Conservation (phyloP, 768 basidiomycete genomes). For the Leucogyrophana mollusca region DNA sequence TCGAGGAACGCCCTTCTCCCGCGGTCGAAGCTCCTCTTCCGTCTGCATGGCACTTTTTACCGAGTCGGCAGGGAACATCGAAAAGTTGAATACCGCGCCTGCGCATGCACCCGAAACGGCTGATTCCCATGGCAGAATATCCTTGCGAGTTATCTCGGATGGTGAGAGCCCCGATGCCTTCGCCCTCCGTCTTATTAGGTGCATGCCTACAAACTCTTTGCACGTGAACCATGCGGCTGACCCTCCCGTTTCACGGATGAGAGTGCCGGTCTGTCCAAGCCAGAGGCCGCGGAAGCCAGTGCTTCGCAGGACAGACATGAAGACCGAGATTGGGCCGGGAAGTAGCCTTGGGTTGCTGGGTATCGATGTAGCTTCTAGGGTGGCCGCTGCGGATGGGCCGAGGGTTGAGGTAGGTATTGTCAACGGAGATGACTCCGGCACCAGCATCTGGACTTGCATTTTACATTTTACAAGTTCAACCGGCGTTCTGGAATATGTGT, state of each 20-base stretch:
- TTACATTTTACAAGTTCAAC: constrained; percentile 96
- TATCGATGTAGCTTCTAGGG: constrained; percentile 7
- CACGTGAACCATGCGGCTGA: constrained; percentile 88
- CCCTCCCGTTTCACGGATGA: constrained; percentile 92
- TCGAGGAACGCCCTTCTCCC: constrained; percentile 28
- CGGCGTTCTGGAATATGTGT: constrained; percentile 62
- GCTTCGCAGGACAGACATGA: constrained; percentile 58
- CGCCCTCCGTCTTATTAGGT: constrained; percentile 54
- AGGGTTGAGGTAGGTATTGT: constrained; percentile 14
- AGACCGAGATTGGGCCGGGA: constrained; percentile 73
- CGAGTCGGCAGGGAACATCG: constrained; percentile 94
- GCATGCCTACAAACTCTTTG: constrained; percentile 73
- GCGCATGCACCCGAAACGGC: constrained; percentile 86
- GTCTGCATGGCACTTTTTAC: constrained; percentile 96
- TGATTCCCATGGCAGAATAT: constrained; percentile 74
- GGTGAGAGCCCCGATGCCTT: constrained; percentile 17
- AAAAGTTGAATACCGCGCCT: constrained; percentile 80
- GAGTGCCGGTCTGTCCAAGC: constrained; percentile 92
- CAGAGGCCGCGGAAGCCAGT: constrained; percentile 87
- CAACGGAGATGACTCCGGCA: constrained; percentile 19
- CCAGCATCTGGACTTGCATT: constrained; percentile 95
- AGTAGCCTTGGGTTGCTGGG: constrained; percentile 30
- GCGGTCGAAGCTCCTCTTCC: constrained; percentile 77
- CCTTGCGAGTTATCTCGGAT: constrained; percentile 35
- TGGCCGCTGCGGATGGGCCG: constrained; percentile 11